These are phyloP conservation scores for Pichia sp. DNA, from an alignment of 1,139 yeast genomes.

Conservation along the genomic window DNA sequence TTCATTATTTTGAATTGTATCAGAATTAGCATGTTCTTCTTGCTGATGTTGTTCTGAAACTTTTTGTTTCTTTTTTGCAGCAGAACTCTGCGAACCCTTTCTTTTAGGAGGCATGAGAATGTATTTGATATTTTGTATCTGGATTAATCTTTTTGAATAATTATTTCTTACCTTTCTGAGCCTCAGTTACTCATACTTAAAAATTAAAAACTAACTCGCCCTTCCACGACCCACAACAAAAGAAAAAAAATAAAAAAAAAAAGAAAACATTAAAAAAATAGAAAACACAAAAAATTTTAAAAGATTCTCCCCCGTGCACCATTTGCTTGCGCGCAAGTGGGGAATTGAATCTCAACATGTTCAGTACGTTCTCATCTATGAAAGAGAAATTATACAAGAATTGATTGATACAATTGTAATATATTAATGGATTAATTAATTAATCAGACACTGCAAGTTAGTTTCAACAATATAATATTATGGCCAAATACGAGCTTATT, in stretches of 20 bases:
- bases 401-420: too few relatives aligned
- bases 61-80: conserved; percentile 15
- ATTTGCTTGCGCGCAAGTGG: neutral
- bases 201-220: neutral
- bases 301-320: conserved; percentile 1
- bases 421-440: too few relatives aligned
- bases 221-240: neutral
- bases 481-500: conserved; percentile 37
- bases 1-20: neutral
- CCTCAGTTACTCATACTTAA: neutral
- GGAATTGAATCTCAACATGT: conserved; percentile 2
- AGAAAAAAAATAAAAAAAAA: too few relatives aligned
- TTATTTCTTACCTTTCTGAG: neutral
- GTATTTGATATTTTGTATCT: too few relatives aligned
- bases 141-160: neutral
- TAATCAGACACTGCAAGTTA: neutral
- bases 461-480: too few relatives aligned
- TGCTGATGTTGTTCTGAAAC: neutral
- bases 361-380: too few relatives aligned
- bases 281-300: neutral
- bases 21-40: too few relatives aligned
- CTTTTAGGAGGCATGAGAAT: conserved; percentile 22
- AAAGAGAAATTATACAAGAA: too few relatives aligned
- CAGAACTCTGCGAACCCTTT: conserved; percentile 11
- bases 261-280: too few relatives aligned